Conservation (phyloP, 768 basidiomycete species). For the Rhizopogon vinicolor region DNA sequence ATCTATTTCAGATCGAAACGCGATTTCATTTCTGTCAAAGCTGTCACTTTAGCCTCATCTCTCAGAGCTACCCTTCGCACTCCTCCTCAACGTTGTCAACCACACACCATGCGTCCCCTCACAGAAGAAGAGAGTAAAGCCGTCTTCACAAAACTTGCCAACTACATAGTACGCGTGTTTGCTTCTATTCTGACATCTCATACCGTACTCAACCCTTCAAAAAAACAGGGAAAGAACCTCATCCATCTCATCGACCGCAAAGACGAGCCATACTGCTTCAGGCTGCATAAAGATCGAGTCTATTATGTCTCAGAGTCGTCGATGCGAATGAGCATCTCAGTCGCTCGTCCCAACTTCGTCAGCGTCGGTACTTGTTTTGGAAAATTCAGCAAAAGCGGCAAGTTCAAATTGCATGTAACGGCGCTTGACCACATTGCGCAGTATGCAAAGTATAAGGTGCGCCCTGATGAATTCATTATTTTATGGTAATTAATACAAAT, state of each 20-base stretch:
- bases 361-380: conserved; percentile 96
- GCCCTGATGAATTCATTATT: conserved; percentile 4
- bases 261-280: conserved; percentile 94
- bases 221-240: conserved; percentile 83
- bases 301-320: conserved; percentile 95
- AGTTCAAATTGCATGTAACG: conserved; percentile 96
- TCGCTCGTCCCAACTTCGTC: conserved; percentile 89
- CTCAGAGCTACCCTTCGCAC: conserved; percentile 9
- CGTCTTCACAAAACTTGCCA: conserved; percentile 94
- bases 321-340: conserved; percentile 88
- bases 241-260: conserved; percentile 92
- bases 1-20: background rate
- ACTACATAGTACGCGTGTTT: conserved; percentile 74
- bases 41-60: background rate
- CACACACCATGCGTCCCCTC: conserved; percentile 74
- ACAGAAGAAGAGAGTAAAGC: conserved; percentile 97
- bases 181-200: background rate
- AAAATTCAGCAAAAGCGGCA: conserved; percentile 95
- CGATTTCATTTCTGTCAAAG: background rate
- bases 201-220: background rate
- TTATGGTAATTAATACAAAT: background rate
- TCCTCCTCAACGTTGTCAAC: conserved; percentile 13
- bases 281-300: conserved; percentile 90
- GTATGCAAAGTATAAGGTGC: conserved; percentile 96
- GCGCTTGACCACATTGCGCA: conserved; percentile 90